Conservation (phyloP, 169 alveolate species). For the Fabrea salina region DNA sequence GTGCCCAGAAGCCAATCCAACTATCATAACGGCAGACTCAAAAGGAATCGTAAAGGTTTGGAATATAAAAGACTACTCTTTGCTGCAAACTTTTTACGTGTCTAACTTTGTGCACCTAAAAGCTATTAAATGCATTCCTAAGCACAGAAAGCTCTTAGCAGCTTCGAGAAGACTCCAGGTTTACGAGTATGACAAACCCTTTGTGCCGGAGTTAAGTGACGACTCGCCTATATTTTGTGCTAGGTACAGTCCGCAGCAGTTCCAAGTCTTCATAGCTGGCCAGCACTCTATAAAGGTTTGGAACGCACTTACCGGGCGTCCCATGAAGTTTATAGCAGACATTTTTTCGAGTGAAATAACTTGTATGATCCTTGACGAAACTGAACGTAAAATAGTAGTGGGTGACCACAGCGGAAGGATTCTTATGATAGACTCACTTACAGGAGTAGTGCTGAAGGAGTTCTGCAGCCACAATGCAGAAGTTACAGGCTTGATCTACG, state of each 20-base stretch:
- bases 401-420: conserved; percentile 63
- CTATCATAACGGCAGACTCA: conserved; percentile 66
- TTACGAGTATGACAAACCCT: conserved; percentile 53
- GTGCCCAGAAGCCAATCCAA: conserved; percentile 49
- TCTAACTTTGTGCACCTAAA: conserved; percentile 51
- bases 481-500: conserved; percentile 57
- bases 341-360: conserved; percentile 57
- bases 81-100: conserved; percentile 60
- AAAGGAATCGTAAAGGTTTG: conserved; percentile 72
- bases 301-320: conserved; percentile 66
- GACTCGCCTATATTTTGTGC: conserved; percentile 29
- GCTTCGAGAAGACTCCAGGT: conserved; percentile 62
- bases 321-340: conserved; percentile 52
- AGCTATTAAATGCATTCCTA: conserved; percentile 53
- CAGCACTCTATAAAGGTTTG: conserved; percentile 58
- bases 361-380: conserved; percentile 59
- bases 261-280: conserved; percentile 61
- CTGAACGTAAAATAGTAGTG: conserved; percentile 56
- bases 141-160: conserved; percentile 58
- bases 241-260: background rate
- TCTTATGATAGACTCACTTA: conserved; percentile 45
- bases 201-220: conserved; percentile 33
- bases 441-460: conserved; percentile 48
- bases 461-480: conserved; percentile 57
- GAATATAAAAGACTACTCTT: conserved; percentile 66